Conservation (phyloP, 1,139 yeast species). For the Pichia sp. region DNA sequence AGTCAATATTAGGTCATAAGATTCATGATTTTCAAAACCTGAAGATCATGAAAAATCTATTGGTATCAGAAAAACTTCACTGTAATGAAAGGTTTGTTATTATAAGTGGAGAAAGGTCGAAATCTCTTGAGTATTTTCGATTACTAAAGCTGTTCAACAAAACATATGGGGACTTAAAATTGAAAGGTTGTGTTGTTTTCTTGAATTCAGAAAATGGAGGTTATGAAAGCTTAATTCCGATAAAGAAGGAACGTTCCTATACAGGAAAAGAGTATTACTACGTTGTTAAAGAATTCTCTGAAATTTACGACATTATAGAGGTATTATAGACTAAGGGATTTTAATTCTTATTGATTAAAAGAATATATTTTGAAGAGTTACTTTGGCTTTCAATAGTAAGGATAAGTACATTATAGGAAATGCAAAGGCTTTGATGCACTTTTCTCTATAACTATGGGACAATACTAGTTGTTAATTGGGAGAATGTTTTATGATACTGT, state of each 20-base stretch:
- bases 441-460: too few species aligned
- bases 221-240: constrained; percentile 1
- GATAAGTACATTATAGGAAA: too few species aligned
- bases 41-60: constrained; percentile 10
- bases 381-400: too few species aligned
- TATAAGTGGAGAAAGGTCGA: constrained; percentile 17
- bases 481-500: too few species aligned
- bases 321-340: too few species aligned
- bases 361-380: too few species aligned
- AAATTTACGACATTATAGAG: constrained; percentile 19
- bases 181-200: constrained; percentile 19
- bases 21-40: constrained; percentile 17
- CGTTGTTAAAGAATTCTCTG: constrained; percentile 17
- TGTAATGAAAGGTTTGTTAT: constrained; percentile 16
- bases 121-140: constrained; percentile 20
- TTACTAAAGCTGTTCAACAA: constrained; percentile 16
- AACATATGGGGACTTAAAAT: constrained; percentile 2
- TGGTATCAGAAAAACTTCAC: constrained; percentile 5
- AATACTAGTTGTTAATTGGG: too few species aligned
- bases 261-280: constrained; percentile 17
- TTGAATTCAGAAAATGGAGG: constrained; percentile 8
- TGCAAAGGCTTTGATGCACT: too few species aligned
- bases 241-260: constrained; percentile 4
- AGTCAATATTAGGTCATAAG: constrained; percentile 18
- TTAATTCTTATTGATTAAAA: too few species aligned